These are phyloP conservation scores for Pythium guiyangense DNA, from an alignment of 352 stramenopile species.

Conservation along the genomic window DNA sequence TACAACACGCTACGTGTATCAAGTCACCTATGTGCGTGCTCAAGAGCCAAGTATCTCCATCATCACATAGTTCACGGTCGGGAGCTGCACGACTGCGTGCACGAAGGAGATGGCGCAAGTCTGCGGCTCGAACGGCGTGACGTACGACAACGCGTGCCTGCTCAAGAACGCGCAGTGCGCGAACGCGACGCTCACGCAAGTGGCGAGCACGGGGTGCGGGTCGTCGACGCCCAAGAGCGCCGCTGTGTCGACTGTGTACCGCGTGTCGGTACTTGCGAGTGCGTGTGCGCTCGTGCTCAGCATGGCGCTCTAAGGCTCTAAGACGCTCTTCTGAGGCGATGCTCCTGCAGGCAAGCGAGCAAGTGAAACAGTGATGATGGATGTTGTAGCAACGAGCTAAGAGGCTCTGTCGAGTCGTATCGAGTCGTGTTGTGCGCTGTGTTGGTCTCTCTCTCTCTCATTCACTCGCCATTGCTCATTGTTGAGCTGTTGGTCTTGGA, in stretches of 20 bases:
- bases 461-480: no score
- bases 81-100: slow-evolving; percentile 3
- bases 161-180: slow-evolving; percentile 5
- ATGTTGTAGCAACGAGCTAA: no score
- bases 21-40: no score
- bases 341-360: no score
- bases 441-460: background rate
- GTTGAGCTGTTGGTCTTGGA: no score
- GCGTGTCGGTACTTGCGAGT: background rate
- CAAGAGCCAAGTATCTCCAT: no score
- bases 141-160: slow-evolving; percentile 2
- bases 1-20: no score
- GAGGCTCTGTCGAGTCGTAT: background rate
- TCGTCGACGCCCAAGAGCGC: background rate
- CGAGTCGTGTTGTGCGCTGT: no score
- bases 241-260: background rate
- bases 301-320: no score
- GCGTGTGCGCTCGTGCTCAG: background rate
- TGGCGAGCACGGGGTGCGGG: background rate
- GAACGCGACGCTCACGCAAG: slow-evolving; percentile 2
- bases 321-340: no score
- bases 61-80: no score
- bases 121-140: slow-evolving; percentile 7
- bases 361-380: no score
- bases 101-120: slow-evolving; percentile 2